Conservation (phyloP, 1,284 basidiomycete species). For the Moesziomyces sp. region DNA sequence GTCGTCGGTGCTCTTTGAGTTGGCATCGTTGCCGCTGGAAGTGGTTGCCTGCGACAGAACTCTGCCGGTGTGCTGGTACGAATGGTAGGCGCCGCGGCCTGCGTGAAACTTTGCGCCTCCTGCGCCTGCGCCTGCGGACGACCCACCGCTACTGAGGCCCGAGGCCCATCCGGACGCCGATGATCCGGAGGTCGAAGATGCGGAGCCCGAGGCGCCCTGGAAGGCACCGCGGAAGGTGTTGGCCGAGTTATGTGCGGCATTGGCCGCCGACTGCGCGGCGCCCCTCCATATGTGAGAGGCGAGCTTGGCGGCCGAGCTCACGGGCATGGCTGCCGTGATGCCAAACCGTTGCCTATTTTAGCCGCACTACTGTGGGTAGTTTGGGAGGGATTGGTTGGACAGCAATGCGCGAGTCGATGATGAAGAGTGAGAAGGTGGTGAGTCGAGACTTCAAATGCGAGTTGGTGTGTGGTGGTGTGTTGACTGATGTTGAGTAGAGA, state of each 20-base stretch:
- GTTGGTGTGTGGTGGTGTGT: too few species aligned
- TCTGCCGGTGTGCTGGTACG: slow-evolving; percentile 55
- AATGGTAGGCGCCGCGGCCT: slow-evolving; percentile 56
- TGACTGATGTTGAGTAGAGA: too few species aligned
- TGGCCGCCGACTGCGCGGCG: slow-evolving; percentile 52
- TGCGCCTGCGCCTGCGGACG: slow-evolving; percentile 50
- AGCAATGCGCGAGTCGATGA: too few species aligned
- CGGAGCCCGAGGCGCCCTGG: slow-evolving; percentile 34
- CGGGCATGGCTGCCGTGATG: slow-evolving; percentile 49
- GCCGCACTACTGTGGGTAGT: too few species aligned
- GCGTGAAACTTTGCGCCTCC: slow-evolving; percentile 62
- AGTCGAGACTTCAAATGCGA: too few species aligned
- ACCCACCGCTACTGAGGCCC: slow-evolving; percentile 51
- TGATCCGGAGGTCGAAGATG: slow-evolving; percentile 24
- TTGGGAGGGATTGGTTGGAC: too few species aligned
- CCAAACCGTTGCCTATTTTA: slow-evolving; percentile 8
- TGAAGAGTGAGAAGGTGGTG: too few species aligned
- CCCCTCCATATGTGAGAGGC: slow-evolving; percentile 58
- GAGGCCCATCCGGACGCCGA: slow-evolving; percentile 51
- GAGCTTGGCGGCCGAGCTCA: slow-evolving; percentile 53
- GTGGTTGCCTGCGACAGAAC: slow-evolving; percentile 53
- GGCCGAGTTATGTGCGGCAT: slow-evolving; percentile 54
- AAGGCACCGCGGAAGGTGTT: slow-evolving; percentile 50
- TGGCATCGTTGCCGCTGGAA: slow-evolving; percentile 32
- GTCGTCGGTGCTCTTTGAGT: slow-evolving; percentile 50